phyloP scores from a whole-genome alignment of 106 monocot genomes.

The Amphibolis antarctica region DNA sequence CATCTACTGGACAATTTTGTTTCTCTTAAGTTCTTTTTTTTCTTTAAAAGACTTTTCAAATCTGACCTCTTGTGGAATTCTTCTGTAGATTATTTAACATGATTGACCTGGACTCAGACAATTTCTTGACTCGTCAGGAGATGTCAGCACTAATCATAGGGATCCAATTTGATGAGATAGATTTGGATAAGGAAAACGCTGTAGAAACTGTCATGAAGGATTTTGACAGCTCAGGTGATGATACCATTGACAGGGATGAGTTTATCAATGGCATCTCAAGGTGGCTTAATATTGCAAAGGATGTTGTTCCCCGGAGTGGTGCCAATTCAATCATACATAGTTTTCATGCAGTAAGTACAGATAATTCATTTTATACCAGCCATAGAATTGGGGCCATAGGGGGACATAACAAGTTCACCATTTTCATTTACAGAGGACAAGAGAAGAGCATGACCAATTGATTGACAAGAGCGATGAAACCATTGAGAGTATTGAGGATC shows the following conservation, averaged over 20 bases:
- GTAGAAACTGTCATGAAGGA: slow-evolving; percentile 60
- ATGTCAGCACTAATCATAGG: slow-evolving; percentile 68
- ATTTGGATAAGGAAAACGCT: slow-evolving; percentile 51
- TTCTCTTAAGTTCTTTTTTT: too few species aligned
- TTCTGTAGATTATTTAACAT: slow-evolving; percentile 43
- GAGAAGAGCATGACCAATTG: slow-evolving; percentile 9
- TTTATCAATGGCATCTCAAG: slow-evolving; percentile 48
- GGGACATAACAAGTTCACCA: background rate
- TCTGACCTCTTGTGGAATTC: background rate
- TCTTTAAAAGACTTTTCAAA: background rate
- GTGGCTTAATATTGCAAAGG: slow-evolving; percentile 57
- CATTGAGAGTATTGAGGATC: slow-evolving; percentile 3
- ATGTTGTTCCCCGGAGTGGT: slow-evolving; percentile 27
- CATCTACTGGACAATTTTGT: background rate
- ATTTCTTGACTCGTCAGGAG: slow-evolving; percentile 31
- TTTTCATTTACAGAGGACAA: slow-evolving; percentile 6
- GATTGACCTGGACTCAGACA: slow-evolving; percentile 46
- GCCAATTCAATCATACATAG: slow-evolving; percentile 37
- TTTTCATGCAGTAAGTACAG: slow-evolving; percentile 48
- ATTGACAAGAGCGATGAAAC: slow-evolving; percentile 9
- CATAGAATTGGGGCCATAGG: background rate
- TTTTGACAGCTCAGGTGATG: slow-evolving; percentile 60
- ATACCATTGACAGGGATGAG: slow-evolving; percentile 35
- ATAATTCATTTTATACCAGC: background rate
- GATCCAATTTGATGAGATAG: slow-evolving; percentile 61